Evolutionary conservation across 164 flowering plant genomes (phyloP).

Genomic region (Cinnamomum micranthum): DNA sequence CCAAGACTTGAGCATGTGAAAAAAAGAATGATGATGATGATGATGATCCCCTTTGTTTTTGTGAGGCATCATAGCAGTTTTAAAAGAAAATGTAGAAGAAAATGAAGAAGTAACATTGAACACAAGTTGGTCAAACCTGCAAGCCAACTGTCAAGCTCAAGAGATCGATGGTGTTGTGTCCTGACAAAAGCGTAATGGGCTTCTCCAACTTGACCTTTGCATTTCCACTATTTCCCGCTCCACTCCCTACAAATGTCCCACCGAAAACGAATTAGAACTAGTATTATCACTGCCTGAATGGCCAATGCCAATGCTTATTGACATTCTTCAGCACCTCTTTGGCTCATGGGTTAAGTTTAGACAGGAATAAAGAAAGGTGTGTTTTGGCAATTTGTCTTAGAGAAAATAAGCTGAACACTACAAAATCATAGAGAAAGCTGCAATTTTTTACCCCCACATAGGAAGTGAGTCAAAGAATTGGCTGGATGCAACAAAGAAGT

Average conservation of each 20-base stretch:
- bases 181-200: constrained; percentile 51
- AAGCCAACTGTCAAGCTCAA: constrained; percentile 92
- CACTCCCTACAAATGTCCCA: constrained; percentile 53
- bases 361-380: too few relatives aligned
- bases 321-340: too few relatives aligned
- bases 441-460: too few relatives aligned
- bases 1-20: neutral
- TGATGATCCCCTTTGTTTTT: neutral
- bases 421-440: too few relatives aligned
- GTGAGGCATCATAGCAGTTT: neutral
- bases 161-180: constrained; percentile 75
- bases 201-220: constrained; percentile 50
- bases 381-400: too few relatives aligned
- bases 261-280: neutral
- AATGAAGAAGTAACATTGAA: neutral
- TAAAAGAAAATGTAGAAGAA: neutral
- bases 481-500: too few relatives aligned
- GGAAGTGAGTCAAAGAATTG: too few relatives aligned
- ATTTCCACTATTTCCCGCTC: constrained; percentile 43
- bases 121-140: constrained; percentile 45
- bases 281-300: neutral
- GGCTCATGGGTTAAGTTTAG: neutral
- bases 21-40: constrained; percentile 1
- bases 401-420: too few relatives aligned
- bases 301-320: neutral